Evolutionary conservation across 2,329 filamentous ascomycete species (phyloP).

Genomic region (Gyromitra esculenta): DNA sequence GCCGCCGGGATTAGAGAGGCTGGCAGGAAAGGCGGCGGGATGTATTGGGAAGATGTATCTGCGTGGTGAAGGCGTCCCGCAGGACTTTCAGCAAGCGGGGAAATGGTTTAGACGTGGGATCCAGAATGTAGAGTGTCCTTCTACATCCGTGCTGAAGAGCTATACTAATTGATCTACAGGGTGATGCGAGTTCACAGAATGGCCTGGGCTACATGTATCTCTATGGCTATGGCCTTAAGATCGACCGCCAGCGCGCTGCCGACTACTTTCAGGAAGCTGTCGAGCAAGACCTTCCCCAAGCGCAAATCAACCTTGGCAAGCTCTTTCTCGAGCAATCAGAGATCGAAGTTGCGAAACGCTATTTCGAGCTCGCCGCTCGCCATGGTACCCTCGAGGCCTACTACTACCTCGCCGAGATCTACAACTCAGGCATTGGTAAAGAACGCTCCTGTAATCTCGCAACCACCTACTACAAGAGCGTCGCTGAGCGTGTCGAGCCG

Average conservation of each 20-base stretch:
- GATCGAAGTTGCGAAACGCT: constrained; percentile 73
- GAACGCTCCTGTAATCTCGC: constrained; percentile 82
- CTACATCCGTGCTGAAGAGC: not conserved
- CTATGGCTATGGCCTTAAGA: constrained; percentile 76
- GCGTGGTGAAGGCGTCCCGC: constrained; percentile 82
- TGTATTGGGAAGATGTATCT: constrained; percentile 90
- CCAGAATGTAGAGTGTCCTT: constrained; percentile 62
- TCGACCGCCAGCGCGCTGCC: constrained; percentile 76
- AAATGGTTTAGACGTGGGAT: constrained; percentile 86
- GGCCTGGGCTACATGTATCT: constrained; percentile 84
- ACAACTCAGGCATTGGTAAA: constrained; percentile 79
- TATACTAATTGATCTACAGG: constrained; percentile 58
- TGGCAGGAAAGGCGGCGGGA: constrained; percentile 83
- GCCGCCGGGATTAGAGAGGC: constrained; percentile 76
- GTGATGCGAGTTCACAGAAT: constrained; percentile 85
- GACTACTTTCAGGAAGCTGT: constrained; percentile 81
- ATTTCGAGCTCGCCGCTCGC: constrained; percentile 85
- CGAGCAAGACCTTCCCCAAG: constrained; percentile 80
- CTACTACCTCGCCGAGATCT: constrained; percentile 91
- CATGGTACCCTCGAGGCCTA: constrained; percentile 87
- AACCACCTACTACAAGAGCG: constrained; percentile 81
- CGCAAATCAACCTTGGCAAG: constrained; percentile 83
- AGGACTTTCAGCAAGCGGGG: constrained; percentile 78
- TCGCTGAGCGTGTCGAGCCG: constrained; percentile 76
- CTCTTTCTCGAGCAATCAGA: constrained; percentile 85